These are phyloP conservation scores for Plasmopara viticola DNA, from an alignment of 352 stramenopile genomes.

Conservation along the genomic window DNA sequence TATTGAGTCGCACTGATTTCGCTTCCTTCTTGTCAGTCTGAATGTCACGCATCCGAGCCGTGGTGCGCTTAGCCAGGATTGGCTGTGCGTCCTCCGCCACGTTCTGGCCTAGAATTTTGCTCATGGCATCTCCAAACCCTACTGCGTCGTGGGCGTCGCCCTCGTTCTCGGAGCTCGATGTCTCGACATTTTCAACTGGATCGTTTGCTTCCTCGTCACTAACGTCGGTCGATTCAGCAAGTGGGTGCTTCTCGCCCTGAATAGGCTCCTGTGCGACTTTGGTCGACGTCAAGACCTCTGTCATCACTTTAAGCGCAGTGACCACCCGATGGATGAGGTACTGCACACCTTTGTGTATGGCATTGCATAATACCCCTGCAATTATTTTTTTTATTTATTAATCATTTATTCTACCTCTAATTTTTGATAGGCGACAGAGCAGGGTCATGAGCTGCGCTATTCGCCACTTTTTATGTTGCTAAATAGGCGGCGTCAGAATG, in stretches of 20 bases:
- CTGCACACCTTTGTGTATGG: too few species aligned
- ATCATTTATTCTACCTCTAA: too few species aligned
- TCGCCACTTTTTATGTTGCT: too few species aligned
- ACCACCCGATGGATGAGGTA: conserved; percentile 23
- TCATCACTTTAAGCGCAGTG: conserved; percentile 10
- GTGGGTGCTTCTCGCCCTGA: conserved; percentile 7
- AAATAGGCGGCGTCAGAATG: too few species aligned
- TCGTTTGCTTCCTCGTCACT: conserved; percentile 16
- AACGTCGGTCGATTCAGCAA: conserved; percentile 2
- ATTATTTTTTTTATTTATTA: too few species aligned
- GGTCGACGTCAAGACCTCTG: conserved; percentile 5
- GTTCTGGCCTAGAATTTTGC: conserved; percentile 76
- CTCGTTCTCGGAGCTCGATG: conserved; percentile 15
- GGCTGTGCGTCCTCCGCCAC: conserved; percentile 59
- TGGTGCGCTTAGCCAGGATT: conserved; percentile 81
- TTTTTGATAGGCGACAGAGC: too few species aligned
- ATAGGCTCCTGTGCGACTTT: neutral
- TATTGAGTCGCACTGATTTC: conserved; percentile 59
- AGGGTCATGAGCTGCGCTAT: too few species aligned
- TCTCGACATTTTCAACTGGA: conserved; percentile 16
- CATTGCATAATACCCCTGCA: too few species aligned
- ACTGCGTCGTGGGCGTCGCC: conserved; percentile 55
- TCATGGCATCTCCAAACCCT: conserved; percentile 82
- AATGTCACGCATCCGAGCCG: conserved; percentile 77
- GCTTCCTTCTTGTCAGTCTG: conserved; percentile 64